Base-by-base conservation (phyloP, 768 basidiomycete species). In the Tulasnella sp. region DNA sequence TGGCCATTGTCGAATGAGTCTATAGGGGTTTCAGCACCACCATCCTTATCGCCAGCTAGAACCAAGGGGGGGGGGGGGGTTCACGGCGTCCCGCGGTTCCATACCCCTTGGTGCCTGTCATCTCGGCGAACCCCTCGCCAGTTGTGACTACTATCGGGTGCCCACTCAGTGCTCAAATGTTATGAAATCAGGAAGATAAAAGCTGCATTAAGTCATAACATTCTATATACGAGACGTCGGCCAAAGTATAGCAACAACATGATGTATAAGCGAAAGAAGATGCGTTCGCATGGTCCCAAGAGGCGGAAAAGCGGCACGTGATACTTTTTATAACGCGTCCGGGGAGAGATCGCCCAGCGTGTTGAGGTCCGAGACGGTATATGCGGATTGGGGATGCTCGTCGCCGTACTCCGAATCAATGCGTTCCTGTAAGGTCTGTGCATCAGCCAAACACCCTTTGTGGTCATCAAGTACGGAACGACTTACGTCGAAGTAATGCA, bases 401-500 rank as follows among this genome's bases (percentile, higher is more conserved):
- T 91, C 92, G 1, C 89, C 91, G 69, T 84, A 86, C 77, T 90
- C 91, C 0, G 90, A 93, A 76, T 90, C 90, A 59, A 92, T 86
- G 7, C 86, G 87, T 81, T 92, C 90, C 91, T 92, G 74, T 32
- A 73, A 12, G 41, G 36, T 62, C 12, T 52, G 47, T 37, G 29
- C 3, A n/a, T 65, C 29, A 65, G 63, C 52, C 1, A 4, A 59
- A 29, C 17, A 34, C 17, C 8, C 11, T 36, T 17, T 36, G 17
- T n/a, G 35, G 42, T 44, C 42, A 5, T 36, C 69, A 29, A 75
- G 67, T 68, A 64, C 65, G 75, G 74, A 47, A 65, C 35, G 34
- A 83, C 89, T 75, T 72, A 92, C 96, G 80, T 96, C 94, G 80
- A 99, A 98, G 83, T 95, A 99, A 78, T 96, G 94, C 75, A 89